Percentiles rank a stretch among this genome's conserved stretches.
Evolutionary conservation across 2,329 filamentous ascomycete species (phyloP).

Genomic region (Tolypocladium cylindrosporum): DNA sequence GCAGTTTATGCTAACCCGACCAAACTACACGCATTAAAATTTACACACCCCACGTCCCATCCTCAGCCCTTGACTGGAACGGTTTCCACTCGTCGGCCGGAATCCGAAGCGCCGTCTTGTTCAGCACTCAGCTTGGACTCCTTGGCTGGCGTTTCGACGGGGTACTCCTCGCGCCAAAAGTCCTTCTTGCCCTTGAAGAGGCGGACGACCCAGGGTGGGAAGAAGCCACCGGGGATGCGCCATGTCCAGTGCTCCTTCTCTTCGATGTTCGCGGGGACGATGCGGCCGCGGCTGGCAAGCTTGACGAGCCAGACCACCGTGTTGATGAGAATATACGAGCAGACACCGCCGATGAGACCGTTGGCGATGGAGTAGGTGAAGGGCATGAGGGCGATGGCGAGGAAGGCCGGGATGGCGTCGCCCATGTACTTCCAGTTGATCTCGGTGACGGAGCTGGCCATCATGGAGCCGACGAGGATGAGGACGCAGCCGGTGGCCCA

Average conservation of each 20-base stretch:
- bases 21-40: neutral
- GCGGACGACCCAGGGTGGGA: constrained; percentile 65
- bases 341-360: constrained; percentile 72
- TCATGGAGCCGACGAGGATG: constrained; percentile 79
- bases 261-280: constrained; percentile 65
- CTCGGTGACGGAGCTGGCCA: constrained; percentile 66
- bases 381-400: constrained; percentile 78
- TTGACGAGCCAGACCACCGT: constrained; percentile 59
- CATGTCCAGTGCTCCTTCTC: constrained; percentile 75
- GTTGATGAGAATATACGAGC: constrained; percentile 70
- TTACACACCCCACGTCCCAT: neutral
- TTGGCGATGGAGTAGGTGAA: constrained; percentile 87
- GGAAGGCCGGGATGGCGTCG: constrained; percentile 74
- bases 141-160: constrained; percentile 3
- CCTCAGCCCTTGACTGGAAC: constrained; percentile 2
- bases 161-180: constrained; percentile 49
- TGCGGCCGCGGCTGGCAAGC: constrained; percentile 53
- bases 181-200: constrained; percentile 57
- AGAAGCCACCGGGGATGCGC: constrained; percentile 61
- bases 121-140: constrained; percentile 9
- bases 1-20: neutral
- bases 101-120: constrained; percentile 8
- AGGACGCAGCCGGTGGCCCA: constrained; percentile 89
- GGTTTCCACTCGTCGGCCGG: constrained; percentile 1
- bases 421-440: constrained; percentile 87